phyloP scores from a whole-genome alignment of 129 eudicot species.

The Chrysanthemum lavandulifolium region DNA sequence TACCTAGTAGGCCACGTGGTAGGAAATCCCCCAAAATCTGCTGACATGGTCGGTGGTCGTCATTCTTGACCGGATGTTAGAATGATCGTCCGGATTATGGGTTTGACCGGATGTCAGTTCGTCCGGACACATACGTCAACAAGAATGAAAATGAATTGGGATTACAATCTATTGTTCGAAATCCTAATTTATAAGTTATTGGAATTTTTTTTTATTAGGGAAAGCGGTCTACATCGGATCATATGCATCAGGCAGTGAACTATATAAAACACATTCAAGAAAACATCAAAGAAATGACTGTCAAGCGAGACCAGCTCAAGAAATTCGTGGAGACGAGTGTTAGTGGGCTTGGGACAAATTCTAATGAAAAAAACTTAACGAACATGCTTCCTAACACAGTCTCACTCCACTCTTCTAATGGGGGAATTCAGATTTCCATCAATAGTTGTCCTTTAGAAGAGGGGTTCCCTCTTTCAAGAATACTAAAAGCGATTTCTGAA shows the following conservation, averaged over 20 bases:
- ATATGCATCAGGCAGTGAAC: constrained; percentile 50
- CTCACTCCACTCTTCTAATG: constrained; percentile 21
- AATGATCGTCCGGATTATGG: too few relatives aligned
- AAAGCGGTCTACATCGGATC: constrained; percentile 66
- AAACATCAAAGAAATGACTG: constrained; percentile 32
- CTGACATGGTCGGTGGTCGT: too few relatives aligned
- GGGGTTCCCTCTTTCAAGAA: constrained; percentile 44
- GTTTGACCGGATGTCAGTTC: too few relatives aligned
- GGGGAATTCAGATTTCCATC: constrained; percentile 49
- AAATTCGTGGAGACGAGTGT: constrained; percentile 14
- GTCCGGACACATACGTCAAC: too few relatives aligned
- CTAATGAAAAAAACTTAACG: not conserved
- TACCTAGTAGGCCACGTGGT: too few relatives aligned
- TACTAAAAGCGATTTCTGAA: constrained; percentile 31
- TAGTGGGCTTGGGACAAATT: not conserved
- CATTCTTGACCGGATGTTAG: too few relatives aligned
- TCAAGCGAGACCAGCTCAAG: constrained; percentile 48
- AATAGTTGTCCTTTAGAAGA: constrained; percentile 30
- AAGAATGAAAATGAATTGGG: not conserved
- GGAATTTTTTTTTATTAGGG: constrained; percentile 31
- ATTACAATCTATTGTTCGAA: not conserved
- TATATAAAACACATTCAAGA: constrained; percentile 54
- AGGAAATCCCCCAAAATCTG: too few relatives aligned
- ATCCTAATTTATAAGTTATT: not conserved
- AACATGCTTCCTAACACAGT: constrained; percentile 28